Conservation (phyloP, 163 green algal genomes). For the Chlorella variabilis region DNA sequence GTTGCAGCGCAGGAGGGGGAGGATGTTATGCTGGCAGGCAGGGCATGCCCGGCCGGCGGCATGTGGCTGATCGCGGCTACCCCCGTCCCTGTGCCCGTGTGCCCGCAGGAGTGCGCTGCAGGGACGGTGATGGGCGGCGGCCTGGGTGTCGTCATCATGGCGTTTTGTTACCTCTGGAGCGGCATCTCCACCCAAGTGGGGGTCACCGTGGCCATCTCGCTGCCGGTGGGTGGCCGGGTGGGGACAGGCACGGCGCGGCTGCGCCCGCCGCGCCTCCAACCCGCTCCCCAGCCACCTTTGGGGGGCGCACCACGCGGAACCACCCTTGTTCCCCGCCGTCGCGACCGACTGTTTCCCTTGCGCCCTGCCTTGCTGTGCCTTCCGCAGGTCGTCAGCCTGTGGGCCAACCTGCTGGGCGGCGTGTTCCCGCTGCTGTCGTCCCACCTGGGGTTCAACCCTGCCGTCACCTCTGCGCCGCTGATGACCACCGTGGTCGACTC, state of each 20-base stretch:
- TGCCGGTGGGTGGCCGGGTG: constrained; percentile 57
- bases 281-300: too few relatives aligned
- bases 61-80: too few relatives aligned
- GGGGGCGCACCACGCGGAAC: too few relatives aligned
- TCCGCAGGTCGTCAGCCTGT: constrained; percentile 69
- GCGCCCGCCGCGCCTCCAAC: too few relatives aligned
- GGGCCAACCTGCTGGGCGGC: constrained; percentile 72
- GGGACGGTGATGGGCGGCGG: constrained; percentile 32
- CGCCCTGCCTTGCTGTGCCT: neutral
- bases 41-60: too few relatives aligned
- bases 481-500: constrained; percentile 72
- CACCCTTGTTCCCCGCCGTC: too few relatives aligned
- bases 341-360: too few relatives aligned
- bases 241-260: too few relatives aligned
- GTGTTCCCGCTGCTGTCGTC: constrained; percentile 62
- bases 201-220: constrained; percentile 60
- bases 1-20: too few relatives aligned
- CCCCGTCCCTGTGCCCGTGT: neutral
- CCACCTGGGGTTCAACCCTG: constrained; percentile 59
- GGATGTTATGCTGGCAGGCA: too few relatives aligned
- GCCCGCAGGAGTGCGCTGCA: constrained; percentile 9
- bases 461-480: constrained; percentile 70
- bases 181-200: constrained; percentile 57
- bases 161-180: constrained; percentile 53
- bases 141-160: constrained; percentile 58